Conservation (phyloP, 2,329 filamentous ascomycete species). For the Alternaria tenuissima region DNA sequence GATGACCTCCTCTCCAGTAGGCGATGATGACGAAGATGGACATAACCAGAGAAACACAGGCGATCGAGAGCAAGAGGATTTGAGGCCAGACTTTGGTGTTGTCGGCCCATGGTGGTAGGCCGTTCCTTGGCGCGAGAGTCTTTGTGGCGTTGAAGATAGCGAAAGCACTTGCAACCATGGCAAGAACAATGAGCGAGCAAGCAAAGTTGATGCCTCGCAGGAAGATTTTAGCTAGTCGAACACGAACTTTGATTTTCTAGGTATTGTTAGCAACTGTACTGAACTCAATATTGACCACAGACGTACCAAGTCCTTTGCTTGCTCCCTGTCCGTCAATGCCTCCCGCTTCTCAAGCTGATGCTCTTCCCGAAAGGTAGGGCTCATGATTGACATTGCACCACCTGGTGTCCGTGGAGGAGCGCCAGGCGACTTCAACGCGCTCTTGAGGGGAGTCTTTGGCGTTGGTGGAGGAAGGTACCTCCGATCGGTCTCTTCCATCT, state of each 20-base stretch:
- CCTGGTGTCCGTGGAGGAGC: slow-evolving; percentile 69
- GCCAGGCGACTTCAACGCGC: slow-evolving; percentile 86
- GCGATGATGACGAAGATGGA: slow-evolving; percentile 82
- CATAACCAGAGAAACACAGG: slow-evolving; percentile 80
- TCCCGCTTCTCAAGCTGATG: slow-evolving; percentile 87
- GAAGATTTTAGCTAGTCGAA: slow-evolving; percentile 91
- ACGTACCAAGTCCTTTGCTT: slow-evolving; percentile 86
- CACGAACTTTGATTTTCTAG: slow-evolving; percentile 90
- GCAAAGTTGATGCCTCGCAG: slow-evolving; percentile 97
- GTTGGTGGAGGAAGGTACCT: slow-evolving; percentile 64
- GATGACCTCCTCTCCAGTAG: slow-evolving; percentile 89
- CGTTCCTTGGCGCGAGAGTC: slow-evolving; percentile 75
- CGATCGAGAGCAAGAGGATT: slow-evolving; percentile 78
- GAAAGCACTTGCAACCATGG: slow-evolving; percentile 89
- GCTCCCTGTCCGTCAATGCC: slow-evolving; percentile 80
- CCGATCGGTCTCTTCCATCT: slow-evolving; percentile 61
- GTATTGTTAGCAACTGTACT: slow-evolving; percentile 48
- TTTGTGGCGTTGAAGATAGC: slow-evolving; percentile 91
- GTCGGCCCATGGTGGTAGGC: slow-evolving; percentile 82
- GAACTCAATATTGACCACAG: not conserved
- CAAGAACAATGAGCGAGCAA: slow-evolving; percentile 92
- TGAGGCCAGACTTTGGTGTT: slow-evolving; percentile 89
- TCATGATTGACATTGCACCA: slow-evolving; percentile 73
- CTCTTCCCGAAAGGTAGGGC: slow-evolving; percentile 91
- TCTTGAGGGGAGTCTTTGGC: slow-evolving; percentile 84